phyloP scores from a whole-genome alignment of 345 rosid genomes.

The Noccaea caerulescens region DNA sequence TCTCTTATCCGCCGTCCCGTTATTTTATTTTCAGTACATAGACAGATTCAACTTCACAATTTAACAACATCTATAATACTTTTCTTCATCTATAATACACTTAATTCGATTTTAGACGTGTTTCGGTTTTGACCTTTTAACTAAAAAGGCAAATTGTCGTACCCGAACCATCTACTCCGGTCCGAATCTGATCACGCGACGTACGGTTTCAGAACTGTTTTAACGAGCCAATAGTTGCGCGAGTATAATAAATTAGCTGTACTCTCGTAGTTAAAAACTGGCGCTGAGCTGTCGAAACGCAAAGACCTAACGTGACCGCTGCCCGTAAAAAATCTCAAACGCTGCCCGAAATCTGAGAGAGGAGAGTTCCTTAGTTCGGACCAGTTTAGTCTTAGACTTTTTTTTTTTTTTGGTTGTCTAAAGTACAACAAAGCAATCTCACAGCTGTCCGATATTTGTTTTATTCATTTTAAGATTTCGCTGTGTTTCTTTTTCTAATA shows the following conservation, averaged over 20 bases:
- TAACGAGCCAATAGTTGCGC: conserved; percentile 22
- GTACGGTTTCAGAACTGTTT: conserved; percentile 10
- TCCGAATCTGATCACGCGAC: conserved; percentile 26
- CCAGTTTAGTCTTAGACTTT: conserved; percentile 33
- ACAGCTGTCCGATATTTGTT: conserved; percentile 43
- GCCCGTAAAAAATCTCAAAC: conserved; percentile 29
- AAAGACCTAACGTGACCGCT: conserved; percentile 33
- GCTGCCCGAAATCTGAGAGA: conserved; percentile 45
- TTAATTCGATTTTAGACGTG: not conserved
- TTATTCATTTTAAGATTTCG: conserved; percentile 3
- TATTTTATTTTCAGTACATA: not conserved
- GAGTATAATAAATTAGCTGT: conserved; percentile 4
- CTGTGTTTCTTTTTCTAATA: not conserved
- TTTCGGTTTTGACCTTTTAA: not conserved
- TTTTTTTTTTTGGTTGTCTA: conserved; percentile 23
- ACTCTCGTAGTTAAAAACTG: conserved; percentile 36
- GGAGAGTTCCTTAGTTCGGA: conserved; percentile 39
- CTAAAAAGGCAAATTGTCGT: not conserved
- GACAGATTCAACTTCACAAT: conserved; percentile 25
- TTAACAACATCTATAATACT: not conserved
- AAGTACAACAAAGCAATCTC: conserved; percentile 46
- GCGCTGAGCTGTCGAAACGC: conserved; percentile 42
- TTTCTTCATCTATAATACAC: not conserved
- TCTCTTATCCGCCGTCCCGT: conserved; percentile 36
- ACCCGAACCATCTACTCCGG: not conserved